phyloP scores from a whole-genome alignment of 768 basidiomycete genomes.

The Pleurotus giganteus region DNA sequence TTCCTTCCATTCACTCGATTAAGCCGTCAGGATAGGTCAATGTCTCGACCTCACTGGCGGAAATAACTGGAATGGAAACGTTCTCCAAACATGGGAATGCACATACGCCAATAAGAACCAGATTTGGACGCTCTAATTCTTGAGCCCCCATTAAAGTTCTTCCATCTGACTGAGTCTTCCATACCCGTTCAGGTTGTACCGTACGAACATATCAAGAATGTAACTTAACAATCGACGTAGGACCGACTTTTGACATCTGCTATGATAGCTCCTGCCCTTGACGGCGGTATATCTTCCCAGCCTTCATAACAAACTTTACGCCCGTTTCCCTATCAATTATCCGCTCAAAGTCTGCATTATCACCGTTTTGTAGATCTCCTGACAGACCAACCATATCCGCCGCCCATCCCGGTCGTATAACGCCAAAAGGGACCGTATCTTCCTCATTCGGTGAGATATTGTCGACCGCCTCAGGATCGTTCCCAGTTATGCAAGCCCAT shows the following conservation, averaged over 20 bases:
- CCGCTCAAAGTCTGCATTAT: slow-evolving; percentile 36
- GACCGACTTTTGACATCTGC: not conserved
- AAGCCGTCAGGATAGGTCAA: slow-evolving; percentile 1
- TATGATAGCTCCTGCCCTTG: slow-evolving; percentile 25
- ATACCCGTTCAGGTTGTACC: not conserved
- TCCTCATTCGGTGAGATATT: slow-evolving; percentile 30
- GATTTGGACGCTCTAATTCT: slow-evolving; percentile 2
- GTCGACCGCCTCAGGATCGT: slow-evolving; percentile 40
- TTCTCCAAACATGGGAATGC: slow-evolving; percentile 9
- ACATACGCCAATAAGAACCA: slow-evolving; percentile 6
- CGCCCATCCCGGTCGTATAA: slow-evolving; percentile 50
- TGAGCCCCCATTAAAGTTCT: not conserved
- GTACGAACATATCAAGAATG: no score
- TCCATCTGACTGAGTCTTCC: not conserved
- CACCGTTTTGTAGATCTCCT: slow-evolving; percentile 34
- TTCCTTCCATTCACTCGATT: not conserved
- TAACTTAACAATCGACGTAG: no score
- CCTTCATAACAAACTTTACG: slow-evolving; percentile 60
- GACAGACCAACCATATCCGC: slow-evolving; percentile 44
- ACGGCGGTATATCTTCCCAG: slow-evolving; percentile 43
- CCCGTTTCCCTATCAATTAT: slow-evolving; percentile 31
- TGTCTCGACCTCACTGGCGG: slow-evolving; percentile 4
- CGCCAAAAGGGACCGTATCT: slow-evolving; percentile 58
- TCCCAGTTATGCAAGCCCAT: slow-evolving; percentile 52
- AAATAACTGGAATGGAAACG: slow-evolving; percentile 1